These are phyloP conservation scores for Serendipita sp. DNA, from an alignment of 768 basidiomycete genomes.

Conservation along the genomic window DNA sequence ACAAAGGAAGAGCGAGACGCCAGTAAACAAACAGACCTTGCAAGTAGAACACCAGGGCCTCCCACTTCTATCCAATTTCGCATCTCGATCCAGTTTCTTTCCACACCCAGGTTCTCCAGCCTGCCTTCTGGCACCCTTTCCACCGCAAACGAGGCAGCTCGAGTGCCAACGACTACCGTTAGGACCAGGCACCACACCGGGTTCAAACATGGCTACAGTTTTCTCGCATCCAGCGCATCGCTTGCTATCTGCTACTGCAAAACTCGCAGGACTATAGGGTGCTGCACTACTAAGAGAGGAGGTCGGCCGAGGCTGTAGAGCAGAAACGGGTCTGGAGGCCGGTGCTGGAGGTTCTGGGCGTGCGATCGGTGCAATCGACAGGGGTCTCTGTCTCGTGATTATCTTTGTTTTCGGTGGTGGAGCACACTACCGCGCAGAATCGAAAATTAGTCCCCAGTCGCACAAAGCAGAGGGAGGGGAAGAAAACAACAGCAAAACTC, in stretches of 20 bases:
- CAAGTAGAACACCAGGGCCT: slow-evolving; percentile 78
- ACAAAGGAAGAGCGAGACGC: not conserved
- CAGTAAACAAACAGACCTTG: slow-evolving; percentile 49
- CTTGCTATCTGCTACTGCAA: slow-evolving; percentile 42
- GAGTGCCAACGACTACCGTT: slow-evolving; percentile 71
- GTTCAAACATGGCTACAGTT: slow-evolving; percentile 67
- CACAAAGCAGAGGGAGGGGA: not conserved
- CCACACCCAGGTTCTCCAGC: slow-evolving; percentile 60
- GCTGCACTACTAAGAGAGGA: slow-evolving; percentile 23
- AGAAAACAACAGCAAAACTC: slow-evolving; percentile 14
- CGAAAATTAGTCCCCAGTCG: too few species aligned
- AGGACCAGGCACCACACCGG: slow-evolving; percentile 73
- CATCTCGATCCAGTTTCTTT: slow-evolving; percentile 69
- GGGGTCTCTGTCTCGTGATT: slow-evolving; percentile 26
- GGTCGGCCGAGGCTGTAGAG: slow-evolving; percentile 25
- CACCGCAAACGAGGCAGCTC: slow-evolving; percentile 65
- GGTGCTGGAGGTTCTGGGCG: slow-evolving; percentile 22
- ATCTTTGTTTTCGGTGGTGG: not conserved
- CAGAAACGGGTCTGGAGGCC: slow-evolving; percentile 27
- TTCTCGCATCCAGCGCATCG: slow-evolving; percentile 62
- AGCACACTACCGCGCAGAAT: slow-evolving; percentile 32
- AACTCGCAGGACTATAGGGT: not conserved
- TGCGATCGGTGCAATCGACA: slow-evolving; percentile 17
- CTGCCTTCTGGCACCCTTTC: slow-evolving; percentile 38
- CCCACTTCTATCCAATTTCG: slow-evolving; percentile 53